phyloP scores from a whole-genome alignment of 2,329 filamentous ascomycete species.

The Epichloe sp. region DNA sequence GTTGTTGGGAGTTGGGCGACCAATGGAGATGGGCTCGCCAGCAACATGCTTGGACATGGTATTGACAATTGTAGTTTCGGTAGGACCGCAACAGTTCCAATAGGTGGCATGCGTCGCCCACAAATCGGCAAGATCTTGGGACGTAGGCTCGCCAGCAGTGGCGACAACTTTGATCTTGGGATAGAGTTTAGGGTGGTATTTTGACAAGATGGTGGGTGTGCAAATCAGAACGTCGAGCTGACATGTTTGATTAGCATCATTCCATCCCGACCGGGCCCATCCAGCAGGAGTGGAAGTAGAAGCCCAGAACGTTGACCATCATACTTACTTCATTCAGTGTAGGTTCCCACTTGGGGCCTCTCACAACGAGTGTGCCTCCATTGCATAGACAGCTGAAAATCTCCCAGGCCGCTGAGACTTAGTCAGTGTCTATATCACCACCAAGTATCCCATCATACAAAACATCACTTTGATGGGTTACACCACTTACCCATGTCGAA shows the following conservation, averaged over 20 bases:
- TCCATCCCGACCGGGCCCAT: background rate
- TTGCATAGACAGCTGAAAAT: conserved; percentile 44
- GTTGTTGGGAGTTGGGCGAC: conserved; percentile 42
- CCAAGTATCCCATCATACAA: background rate
- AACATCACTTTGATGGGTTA: background rate
- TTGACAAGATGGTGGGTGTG: conserved; percentile 40
- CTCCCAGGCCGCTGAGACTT: conserved; percentile 41
- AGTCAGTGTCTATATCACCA: conserved; percentile 5
- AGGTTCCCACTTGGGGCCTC: conserved; percentile 35
- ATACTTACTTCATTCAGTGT: conserved; percentile 29
- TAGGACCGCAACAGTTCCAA: conserved; percentile 46
- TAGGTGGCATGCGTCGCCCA: conserved; percentile 37
- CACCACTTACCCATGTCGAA: conserved; percentile 45
- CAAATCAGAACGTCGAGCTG: conserved; percentile 38
- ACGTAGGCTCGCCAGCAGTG: conserved; percentile 41
- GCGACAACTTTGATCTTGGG: conserved; percentile 39
- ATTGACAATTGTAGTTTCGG: conserved; percentile 47
- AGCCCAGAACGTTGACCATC: background rate
- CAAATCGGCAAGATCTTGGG: conserved; percentile 36
- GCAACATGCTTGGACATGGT: conserved; percentile 37
- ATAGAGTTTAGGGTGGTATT: conserved; percentile 32
- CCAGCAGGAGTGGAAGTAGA: background rate
- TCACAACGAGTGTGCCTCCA: conserved; percentile 40
- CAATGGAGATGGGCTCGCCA: conserved; percentile 37
- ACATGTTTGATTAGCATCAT: background rate